Evolutionary conservation across 2,329 filamentous ascomycete species (phyloP).

Genomic region (Chaetomium olivaceum): DNA sequence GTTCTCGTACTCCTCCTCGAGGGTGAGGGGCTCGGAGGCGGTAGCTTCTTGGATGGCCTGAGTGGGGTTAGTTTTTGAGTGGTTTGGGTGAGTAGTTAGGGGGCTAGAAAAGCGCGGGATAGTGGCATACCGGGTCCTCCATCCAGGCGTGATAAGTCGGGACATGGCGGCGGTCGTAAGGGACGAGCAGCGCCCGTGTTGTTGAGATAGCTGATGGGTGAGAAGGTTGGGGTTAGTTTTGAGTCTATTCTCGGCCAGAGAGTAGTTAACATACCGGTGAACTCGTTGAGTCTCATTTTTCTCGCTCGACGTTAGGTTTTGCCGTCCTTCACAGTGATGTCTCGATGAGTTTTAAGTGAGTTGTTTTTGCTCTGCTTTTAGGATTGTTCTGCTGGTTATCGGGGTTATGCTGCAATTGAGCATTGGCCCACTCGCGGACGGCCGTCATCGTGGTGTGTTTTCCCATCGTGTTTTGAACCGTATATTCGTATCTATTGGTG

Average conservation of each 20-base stretch:
- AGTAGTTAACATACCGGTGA: slow-evolving; percentile 21
- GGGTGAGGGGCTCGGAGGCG: slow-evolving; percentile 78
- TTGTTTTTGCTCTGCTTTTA: background rate
- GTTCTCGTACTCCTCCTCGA: slow-evolving; percentile 86
- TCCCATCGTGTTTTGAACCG: background rate
- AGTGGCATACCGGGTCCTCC: slow-evolving; percentile 66
- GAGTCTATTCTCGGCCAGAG: background rate
- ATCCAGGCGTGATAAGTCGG: slow-evolving; percentile 87
- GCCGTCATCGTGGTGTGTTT: background rate
- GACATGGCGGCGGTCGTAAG: slow-evolving; percentile 82
- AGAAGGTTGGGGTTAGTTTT: slow-evolving; percentile 1
- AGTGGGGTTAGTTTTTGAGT: slow-evolving; percentile 6
- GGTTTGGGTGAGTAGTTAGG: background rate
- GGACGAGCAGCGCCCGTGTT: slow-evolving; percentile 70
- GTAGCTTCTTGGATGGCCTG: slow-evolving; percentile 79
- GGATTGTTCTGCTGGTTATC: background rate
- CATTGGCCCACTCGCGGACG: background rate
- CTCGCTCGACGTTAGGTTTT: background rate
- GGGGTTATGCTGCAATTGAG: slow-evolving; percentile 18
- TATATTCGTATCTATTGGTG: slow-evolving; percentile 3
- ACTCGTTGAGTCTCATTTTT: slow-evolving; percentile 32
- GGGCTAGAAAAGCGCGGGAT: too few relatives aligned
- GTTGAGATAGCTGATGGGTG: slow-evolving; percentile 71
- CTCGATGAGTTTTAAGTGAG: background rate
- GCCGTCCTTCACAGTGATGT: background rate